Evolutionary conservation across 306 rosid species (phyloP).

Genomic region (Glycine tomentella): DNA sequence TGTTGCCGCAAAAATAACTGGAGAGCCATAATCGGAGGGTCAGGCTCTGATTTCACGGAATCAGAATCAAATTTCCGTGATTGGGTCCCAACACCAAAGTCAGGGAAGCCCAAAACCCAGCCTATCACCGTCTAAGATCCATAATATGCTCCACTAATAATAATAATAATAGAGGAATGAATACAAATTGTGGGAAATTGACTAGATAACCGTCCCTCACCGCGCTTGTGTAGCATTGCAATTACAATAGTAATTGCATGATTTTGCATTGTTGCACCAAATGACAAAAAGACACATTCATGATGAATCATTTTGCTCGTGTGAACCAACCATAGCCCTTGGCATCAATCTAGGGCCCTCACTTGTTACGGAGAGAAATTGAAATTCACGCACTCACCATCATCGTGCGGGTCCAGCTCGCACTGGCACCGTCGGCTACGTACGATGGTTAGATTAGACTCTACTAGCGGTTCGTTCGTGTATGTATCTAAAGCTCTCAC

Average conservation of each 20-base stretch:
- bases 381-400: neutral
- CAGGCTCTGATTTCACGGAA: conserved; percentile 35
- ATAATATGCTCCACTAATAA: conserved; percentile 30
- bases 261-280: conserved; percentile 6
- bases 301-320: neutral
- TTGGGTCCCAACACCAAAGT: conserved; percentile 21
- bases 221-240: neutral
- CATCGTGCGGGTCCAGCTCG: conserved; percentile 37
- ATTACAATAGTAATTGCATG: neutral
- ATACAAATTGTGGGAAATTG: conserved; percentile 38
- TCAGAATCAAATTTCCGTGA: conserved; percentile 33
- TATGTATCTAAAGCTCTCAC: neutral
- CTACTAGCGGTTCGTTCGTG: neutral
- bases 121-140: conserved; percentile 26
- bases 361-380: neutral
- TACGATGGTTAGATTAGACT: neutral
- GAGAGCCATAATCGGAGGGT: conserved; percentile 30
- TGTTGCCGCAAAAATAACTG: conserved; percentile 42
- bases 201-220: conserved; percentile 27
- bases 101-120: conserved; percentile 40
- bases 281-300: conserved; percentile 1
- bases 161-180: conserved; percentile 15
- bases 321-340: conserved; percentile 17
- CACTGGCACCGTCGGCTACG: conserved; percentile 27
- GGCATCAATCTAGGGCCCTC: conserved; percentile 29